Evolutionary conservation across 441 rosid species (phyloP).

Genomic region (Adansonia rubrostipa): DNA sequence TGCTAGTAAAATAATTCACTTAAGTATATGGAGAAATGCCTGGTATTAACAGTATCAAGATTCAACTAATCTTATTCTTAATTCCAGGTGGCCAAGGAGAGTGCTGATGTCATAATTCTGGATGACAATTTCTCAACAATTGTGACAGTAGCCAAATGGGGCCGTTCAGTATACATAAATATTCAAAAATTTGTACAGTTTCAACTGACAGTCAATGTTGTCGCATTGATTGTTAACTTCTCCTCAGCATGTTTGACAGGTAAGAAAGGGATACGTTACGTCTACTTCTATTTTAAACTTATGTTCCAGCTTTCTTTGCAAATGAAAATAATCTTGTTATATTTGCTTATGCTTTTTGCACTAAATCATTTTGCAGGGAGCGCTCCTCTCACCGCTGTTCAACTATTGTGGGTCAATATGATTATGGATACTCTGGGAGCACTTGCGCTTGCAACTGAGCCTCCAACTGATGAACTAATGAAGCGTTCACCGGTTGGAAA

Average conservation of each 20-base stretch:
- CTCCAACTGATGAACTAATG: slow-evolving; percentile 62
- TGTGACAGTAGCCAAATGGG: slow-evolving; percentile 75
- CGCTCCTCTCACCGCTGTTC: slow-evolving; percentile 72
- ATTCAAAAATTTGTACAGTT: slow-evolving; percentile 75
- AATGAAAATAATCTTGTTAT: neutral
- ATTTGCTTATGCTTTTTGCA: slow-evolving; percentile 28
- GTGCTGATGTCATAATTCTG: slow-evolving; percentile 70
- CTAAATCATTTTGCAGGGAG: slow-evolving; percentile 44
- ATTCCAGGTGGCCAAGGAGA: slow-evolving; percentile 77
- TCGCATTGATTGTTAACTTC: slow-evolving; percentile 69
- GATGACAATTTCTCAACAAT: slow-evolving; percentile 75
- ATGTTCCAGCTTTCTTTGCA: neutral
- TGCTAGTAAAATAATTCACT: slow-evolving; percentile 6
- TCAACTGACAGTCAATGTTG: slow-evolving; percentile 68
- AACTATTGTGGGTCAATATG: slow-evolving; percentile 80
- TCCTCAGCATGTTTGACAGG: slow-evolving; percentile 83
- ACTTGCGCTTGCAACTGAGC: slow-evolving; percentile 70
- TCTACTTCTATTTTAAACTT: slow-evolving; percentile 2
- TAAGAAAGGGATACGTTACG: slow-evolving; percentile 26
- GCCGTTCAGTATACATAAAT: slow-evolving; percentile 77
- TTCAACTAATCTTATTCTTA: slow-evolving; percentile 18
- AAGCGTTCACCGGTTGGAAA: slow-evolving; percentile 62
- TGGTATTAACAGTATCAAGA: slow-evolving; percentile 4
- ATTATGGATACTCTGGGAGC: slow-evolving; percentile 79
- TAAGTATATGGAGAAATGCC: neutral